A percentile compares a stretch with the other conserved stretches of the same genome.
Evolutionary conservation across 257 asterid species (phyloP).

Genomic region (Solanum corneliomulleri): DNA sequence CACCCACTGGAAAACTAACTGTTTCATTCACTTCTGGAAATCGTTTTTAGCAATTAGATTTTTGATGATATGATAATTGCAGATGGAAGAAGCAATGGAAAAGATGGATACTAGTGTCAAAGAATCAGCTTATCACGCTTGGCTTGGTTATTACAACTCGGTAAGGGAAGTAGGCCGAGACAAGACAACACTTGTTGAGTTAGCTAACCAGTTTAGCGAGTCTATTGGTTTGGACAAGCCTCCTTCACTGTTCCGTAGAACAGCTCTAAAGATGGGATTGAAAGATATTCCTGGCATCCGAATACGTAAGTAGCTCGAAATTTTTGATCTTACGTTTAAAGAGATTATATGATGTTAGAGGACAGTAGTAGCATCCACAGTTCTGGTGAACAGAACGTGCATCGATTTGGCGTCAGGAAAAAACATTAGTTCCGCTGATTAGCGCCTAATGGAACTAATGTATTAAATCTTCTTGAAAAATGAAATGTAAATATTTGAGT

Average conservation of each 20-base stretch:
- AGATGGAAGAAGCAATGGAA: constrained; percentile 51
- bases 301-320: constrained; percentile 25
- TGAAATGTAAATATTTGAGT: neutral
- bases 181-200: constrained; percentile 69
- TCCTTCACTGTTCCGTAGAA: constrained; percentile 59
- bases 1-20: neutral
- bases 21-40: neutral
- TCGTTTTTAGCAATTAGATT: neutral
- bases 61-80: constrained; percentile 1
- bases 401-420: neutral
- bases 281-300: constrained; percentile 69
- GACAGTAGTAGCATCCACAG: neutral
- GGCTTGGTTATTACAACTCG: constrained; percentile 93
- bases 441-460: neutral
- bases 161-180: constrained; percentile 58
- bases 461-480: neutral
- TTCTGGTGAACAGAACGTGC: neutral
- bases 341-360: neutral
- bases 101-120: constrained; percentile 57
- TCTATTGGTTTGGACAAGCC: constrained; percentile 76
- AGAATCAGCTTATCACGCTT: constrained; percentile 82
- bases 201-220: constrained; percentile 64
- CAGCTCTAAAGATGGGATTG: constrained; percentile 85
- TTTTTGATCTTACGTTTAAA: neutral
- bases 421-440: neutral